These are phyloP conservation scores for Brassica juncea DNA, from an alignment of 345 rosid species.

Conservation along the genomic window DNA sequence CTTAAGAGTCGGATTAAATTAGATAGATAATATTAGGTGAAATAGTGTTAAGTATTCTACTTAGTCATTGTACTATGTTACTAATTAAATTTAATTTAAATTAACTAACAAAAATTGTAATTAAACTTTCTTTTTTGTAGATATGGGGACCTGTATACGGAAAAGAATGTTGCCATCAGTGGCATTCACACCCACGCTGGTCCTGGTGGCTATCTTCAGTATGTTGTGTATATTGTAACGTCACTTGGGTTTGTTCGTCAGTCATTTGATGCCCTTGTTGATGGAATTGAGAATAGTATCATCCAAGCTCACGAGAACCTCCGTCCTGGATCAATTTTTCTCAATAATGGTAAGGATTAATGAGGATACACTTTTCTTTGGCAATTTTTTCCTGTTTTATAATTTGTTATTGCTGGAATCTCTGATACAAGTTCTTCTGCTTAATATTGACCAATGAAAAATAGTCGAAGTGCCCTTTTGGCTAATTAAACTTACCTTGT, in stretches of 20 bases:
- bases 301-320: slow-evolving; percentile 91
- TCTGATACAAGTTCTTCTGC: neutral
- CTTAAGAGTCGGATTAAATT: too few relatives aligned
- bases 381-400: slow-evolving; percentile 11
- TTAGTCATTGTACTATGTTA: too few relatives aligned
- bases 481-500: slow-evolving; percentile 30
- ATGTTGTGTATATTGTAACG: slow-evolving; percentile 78
- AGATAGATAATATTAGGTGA: neutral
- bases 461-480: too few relatives aligned
- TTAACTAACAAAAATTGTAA: neutral
- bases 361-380: slow-evolving; percentile 5
- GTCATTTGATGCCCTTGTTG: slow-evolving; percentile 90
- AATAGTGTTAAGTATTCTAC: neutral
- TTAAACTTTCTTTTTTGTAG: slow-evolving; percentile 47
- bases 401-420: slow-evolving; percentile 3
- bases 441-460: neutral
- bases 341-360: slow-evolving; percentile 61
- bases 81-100: too few relatives aligned
- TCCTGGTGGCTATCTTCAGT: slow-evolving; percentile 97
- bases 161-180: slow-evolving; percentile 85
- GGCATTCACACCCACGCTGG: slow-evolving; percentile 98
- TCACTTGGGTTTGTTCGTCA: slow-evolving; percentile 96
- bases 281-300: slow-evolving; percentile 91
- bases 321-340: slow-evolving; percentile 75
- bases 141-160: slow-evolving; percentile 85